phyloP scores from a whole-genome alignment of 306 rosid genomes.

The Medicago arabica region DNA sequence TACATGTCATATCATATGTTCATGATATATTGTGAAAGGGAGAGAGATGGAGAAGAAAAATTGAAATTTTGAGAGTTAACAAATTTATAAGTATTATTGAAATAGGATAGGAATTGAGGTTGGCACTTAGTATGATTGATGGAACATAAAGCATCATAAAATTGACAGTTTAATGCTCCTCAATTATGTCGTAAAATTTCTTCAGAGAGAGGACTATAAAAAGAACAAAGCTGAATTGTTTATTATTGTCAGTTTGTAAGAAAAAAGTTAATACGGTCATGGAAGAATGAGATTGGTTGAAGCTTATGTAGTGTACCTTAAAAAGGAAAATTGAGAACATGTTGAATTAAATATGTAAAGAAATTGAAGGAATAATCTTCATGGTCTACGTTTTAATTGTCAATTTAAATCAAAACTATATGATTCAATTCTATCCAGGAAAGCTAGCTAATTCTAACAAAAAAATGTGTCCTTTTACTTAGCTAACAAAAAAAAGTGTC shows the following conservation, averaged over 20 bases:
- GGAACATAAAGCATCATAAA: slow-evolving; percentile 27
- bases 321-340: slow-evolving; percentile 36
- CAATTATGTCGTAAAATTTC: slow-evolving; percentile 9
- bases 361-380: slow-evolving; percentile 36
- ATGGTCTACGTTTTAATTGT: slow-evolving; percentile 2
- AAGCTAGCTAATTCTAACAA: slow-evolving; percentile 16
- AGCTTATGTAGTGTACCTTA: slow-evolving; percentile 25
- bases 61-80: too few species aligned
- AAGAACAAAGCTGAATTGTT: slow-evolving; percentile 16
- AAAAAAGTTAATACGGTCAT: slow-evolving; percentile 31
- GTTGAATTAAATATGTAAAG: slow-evolving; percentile 12
- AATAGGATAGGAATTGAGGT: too few species aligned
- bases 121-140: slow-evolving; percentile 11
- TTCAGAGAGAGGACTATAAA: slow-evolving; percentile 24
- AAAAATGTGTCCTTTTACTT: not conserved
- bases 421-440: not conserved
- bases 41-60: too few species aligned
- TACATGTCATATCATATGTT: too few species aligned
- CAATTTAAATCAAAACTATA: slow-evolving; percentile 38
- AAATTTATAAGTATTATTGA: too few species aligned
- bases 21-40: too few species aligned
- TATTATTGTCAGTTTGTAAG: slow-evolving; percentile 44
- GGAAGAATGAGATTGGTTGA: slow-evolving; percentile 34
- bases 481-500: slow-evolving; percentile 14
- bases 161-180: slow-evolving; percentile 5